Conservation (phyloP, 106 monocot species). For the Amphibolis antarctica region DNA sequence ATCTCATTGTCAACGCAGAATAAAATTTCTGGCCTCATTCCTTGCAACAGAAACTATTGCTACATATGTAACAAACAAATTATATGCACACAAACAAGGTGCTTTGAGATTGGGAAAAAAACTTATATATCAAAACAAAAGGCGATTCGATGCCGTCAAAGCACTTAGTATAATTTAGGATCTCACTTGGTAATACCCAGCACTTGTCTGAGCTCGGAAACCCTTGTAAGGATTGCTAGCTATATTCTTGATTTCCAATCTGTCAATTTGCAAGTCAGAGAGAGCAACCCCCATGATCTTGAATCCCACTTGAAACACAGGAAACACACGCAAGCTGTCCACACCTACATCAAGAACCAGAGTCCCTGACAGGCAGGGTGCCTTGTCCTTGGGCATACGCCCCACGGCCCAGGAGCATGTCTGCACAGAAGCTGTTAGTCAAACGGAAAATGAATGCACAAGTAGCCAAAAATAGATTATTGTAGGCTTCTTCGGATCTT, state of each 20-base stretch:
- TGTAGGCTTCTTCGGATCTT: neutral
- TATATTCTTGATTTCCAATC: conserved; percentile 53
- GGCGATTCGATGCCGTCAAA: neutral
- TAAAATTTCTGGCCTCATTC: no score
- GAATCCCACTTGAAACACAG: conserved; percentile 53
- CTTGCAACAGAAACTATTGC: no score
- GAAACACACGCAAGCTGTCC: conserved; percentile 47
- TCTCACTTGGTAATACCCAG: conserved; percentile 75
- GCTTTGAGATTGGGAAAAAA: no score
- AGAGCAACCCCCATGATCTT: conserved; percentile 89
- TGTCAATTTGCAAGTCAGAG: conserved; percentile 76
- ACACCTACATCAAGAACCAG: conserved; percentile 53
- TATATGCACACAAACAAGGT: no score
- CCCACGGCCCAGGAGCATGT: conserved; percentile 71
- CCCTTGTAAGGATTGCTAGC: conserved; percentile 63
- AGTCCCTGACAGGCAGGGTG: conserved; percentile 56
- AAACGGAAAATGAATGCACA: neutral
- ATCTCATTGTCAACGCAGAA: no score
- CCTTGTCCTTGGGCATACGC: conserved; percentile 75
- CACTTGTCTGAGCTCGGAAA: conserved; percentile 73
- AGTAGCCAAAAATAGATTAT: neutral
- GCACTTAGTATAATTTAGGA: conserved; percentile 22
- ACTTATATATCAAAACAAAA: no score
- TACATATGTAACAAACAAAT: no score
- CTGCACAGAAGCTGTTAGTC: conserved; percentile 20